phyloP scores from a whole-genome alignment of 2,329 filamentous ascomycete genomes.

The Fusarium pseudocircinatum region DNA sequence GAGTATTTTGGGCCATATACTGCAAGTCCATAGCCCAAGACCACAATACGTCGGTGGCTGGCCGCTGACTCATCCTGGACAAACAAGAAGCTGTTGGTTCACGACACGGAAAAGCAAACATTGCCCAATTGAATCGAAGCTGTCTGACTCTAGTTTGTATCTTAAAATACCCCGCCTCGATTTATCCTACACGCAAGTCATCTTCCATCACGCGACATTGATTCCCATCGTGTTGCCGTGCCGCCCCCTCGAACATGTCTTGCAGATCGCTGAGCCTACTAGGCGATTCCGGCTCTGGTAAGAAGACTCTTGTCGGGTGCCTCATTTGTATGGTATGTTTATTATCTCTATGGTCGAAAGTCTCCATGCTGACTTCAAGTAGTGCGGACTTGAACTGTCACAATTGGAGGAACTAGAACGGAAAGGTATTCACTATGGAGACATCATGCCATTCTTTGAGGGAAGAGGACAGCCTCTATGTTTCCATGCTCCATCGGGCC shows the following conservation, averaged over 20 bases:
- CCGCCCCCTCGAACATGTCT: not conserved
- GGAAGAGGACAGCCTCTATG: not conserved
- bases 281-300: not conserved
- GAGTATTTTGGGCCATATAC: too few species aligned
- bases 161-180: not conserved
- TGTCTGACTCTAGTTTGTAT: not conserved
- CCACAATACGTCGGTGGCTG: not conserved
- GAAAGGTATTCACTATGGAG: not conserved
- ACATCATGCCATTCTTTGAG: not conserved
- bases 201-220: not conserved
- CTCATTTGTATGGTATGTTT: not conserved
- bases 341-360: not conserved
- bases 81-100: not conserved
- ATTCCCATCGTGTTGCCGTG: not conserved
- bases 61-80: not conserved
- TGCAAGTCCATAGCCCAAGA: not conserved
- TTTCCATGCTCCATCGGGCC: not conserved
- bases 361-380: not conserved
- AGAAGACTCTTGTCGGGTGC: not conserved
- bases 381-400: not conserved
- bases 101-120: not conserved
- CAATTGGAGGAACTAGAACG: not conserved
- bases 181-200: not conserved
- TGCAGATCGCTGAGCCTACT: not conserved
- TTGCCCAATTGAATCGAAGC: not conserved